Conservation (phyloP, 805 yeast genomes). For the Ogataea minuta region DNA sequence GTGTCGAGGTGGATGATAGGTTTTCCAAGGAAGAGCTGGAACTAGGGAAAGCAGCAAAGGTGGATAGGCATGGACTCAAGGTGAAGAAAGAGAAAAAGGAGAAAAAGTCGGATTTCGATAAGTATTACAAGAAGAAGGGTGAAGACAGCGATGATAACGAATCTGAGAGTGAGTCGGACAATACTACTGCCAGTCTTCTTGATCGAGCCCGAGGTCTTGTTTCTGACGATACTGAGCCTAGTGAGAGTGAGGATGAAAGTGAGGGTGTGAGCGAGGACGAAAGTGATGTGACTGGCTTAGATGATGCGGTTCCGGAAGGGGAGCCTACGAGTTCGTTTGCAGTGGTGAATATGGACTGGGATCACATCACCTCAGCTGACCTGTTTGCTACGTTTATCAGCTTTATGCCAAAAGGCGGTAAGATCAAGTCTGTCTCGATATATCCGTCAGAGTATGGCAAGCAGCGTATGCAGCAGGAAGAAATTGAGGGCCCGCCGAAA, state of each 20-base stretch:
- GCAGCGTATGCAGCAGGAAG: slow-evolving; percentile 86
- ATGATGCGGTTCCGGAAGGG: slow-evolving; percentile 63
- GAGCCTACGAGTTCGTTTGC: slow-evolving; percentile 84
- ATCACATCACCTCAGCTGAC: slow-evolving; percentile 83
- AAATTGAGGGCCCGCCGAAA: slow-evolving; percentile 86
- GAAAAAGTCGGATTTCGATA: slow-evolving; percentile 54
- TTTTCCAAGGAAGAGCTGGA: slow-evolving; percentile 66
- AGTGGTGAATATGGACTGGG: slow-evolving; percentile 97
- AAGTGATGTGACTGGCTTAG: slow-evolving; percentile 50
- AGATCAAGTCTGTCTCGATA: slow-evolving; percentile 63
- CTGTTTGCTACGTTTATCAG: slow-evolving; percentile 84
- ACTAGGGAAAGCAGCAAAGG: slow-evolving; percentile 58
- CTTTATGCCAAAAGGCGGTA: slow-evolving; percentile 76
- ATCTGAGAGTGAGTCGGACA: slow-evolving; percentile 36
- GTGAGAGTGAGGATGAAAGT: slow-evolving; percentile 4
- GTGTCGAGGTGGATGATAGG: slow-evolving; percentile 81
- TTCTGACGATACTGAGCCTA: slow-evolving; percentile 42
- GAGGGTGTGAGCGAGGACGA: slow-evolving; percentile 44
- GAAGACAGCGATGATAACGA: slow-evolving; percentile 36
- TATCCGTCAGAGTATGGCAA: slow-evolving; percentile 93
- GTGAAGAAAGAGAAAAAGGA: slow-evolving; percentile 43
- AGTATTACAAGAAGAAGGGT: slow-evolving; percentile 51
- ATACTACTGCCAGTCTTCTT: slow-evolving; percentile 23
- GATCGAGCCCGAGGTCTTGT: slow-evolving; percentile 60
- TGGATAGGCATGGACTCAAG: slow-evolving; percentile 87